Percentiles rank a stretch among this genome's conserved stretches.
Evolutionary conservation across 116 monocot species (phyloP).

Genomic region (Iris pallida): DNA sequence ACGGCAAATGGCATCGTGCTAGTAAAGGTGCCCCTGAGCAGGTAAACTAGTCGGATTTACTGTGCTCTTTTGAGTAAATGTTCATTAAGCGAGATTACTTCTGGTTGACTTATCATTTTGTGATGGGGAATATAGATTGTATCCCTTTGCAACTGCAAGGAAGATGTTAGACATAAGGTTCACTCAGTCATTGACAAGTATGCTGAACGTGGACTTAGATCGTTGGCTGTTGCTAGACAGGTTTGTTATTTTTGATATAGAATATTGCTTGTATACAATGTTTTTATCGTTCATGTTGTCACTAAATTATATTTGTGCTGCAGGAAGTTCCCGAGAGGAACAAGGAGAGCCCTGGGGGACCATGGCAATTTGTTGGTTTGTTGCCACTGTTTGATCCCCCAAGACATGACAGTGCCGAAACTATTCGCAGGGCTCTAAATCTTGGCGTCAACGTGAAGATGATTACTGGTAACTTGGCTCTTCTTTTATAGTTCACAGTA

Average conservation of each 20-base stretch:
- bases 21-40: conserved; percentile 97
- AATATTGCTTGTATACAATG: not conserved
- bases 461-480: conserved; percentile 38
- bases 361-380: conserved; percentile 57
- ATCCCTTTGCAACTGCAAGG: conserved; percentile 68
- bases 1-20: conserved; percentile 76
- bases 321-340: conserved; percentile 48
- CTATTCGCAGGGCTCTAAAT: conserved; percentile 50
- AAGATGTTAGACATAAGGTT: conserved; percentile 53
- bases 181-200: conserved; percentile 47
- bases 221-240: conserved; percentile 51
- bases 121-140: conserved; percentile 39
- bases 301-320: not conserved
- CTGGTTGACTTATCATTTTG: not conserved
- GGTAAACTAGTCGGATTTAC: conserved; percentile 15
- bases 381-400: conserved; percentile 55
- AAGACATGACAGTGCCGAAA: conserved; percentile 61
- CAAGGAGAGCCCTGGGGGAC: conserved; percentile 45
- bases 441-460: conserved; percentile 66
- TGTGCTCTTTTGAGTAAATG: not conserved
- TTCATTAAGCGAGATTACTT: not conserved
- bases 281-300: not conserved
- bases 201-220: conserved; percentile 54
- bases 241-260: conserved; percentile 7
- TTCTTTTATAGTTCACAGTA: not conserved